Evolutionary conservation across 306 rosid species (phyloP), one percentile per base, ranked within the genome.

Genomic region (Nissolia schottii): DNA sequence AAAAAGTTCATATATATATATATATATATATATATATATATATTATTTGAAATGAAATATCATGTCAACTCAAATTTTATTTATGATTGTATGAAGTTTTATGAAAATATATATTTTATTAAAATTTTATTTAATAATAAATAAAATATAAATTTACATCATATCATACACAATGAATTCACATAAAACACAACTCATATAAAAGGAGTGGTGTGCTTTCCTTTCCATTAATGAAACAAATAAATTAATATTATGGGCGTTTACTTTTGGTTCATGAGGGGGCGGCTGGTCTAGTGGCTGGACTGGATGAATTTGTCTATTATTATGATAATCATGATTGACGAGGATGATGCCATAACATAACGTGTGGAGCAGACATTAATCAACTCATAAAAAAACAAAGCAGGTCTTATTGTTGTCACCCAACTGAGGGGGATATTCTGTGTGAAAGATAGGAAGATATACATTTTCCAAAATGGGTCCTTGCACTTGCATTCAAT

Each of bases 281-380:
- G 75, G 80, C 77, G 76, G 77, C 73, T 60, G 41, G 56, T n/a
- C n/a, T 64, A 50, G 80, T 62, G 77, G 27, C 71, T 12, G 76
- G 15, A 11, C 19, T 2, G 19, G 74, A 40, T 70, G 70, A 62
- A 70, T 27, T 70, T 70, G 69, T 65, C 64, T 76, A 64, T 35
- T 76, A 64, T 35, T 56, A 53, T 41, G 37, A 68, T 69, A 55
- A 61, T 80, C 45, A 75, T 66, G 41, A 73, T 67, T 59, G 72
- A 57, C 73, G 12, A 67, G 58, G 50, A 70, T 70, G 50, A 70
- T 70, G 60, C 59, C 65, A 19, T 54, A n/a, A 22, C 49, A 53
- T 54, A 80, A 48, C 78, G 81, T 70, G 75, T 55, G 76, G 71
- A 27, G 62, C 70, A 75, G 69, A 66, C 29, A 54, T 34, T 62